phyloP scores from a whole-genome alignment of 805 yeast species.

The Saturnispora galanensis region DNA sequence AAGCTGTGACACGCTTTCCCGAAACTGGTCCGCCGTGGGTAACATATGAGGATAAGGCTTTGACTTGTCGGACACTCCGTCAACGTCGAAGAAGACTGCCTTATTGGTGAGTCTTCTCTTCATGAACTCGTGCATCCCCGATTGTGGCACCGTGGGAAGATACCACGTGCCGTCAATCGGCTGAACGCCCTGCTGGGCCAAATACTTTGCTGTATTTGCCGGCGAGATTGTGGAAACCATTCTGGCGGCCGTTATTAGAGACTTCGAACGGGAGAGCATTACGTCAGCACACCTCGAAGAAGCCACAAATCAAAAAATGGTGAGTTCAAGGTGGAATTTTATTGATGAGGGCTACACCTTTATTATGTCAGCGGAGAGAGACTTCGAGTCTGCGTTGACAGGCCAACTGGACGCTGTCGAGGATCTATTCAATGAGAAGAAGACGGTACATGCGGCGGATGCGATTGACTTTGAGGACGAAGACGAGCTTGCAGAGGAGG shows the following conservation, averaged over 20 bases:
- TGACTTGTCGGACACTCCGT: conserved; percentile 45
- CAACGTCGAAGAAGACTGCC: conserved; percentile 73
- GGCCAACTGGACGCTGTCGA: conserved; percentile 28
- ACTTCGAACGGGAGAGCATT: neutral
- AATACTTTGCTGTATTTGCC: conserved; percentile 13
- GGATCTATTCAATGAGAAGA: conserved; percentile 30
- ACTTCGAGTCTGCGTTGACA: conserved; percentile 24
- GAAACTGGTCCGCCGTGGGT: conserved; percentile 53
- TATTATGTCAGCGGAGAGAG: conserved; percentile 20
- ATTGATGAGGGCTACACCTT: no score
- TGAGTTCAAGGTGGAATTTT: no score
- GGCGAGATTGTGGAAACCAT: conserved; percentile 19
- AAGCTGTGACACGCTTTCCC: conserved; percentile 38
- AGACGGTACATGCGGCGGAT: conserved; percentile 73
- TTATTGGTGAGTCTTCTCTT: conserved; percentile 47
- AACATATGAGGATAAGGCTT: conserved; percentile 87
- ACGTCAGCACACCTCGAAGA: no score
- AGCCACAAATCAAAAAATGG: no score
- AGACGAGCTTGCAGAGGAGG: conserved; percentile 91
- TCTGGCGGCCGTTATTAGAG: conserved; percentile 2
- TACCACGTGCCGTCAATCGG: conserved; percentile 91
- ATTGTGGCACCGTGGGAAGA: conserved; percentile 63
- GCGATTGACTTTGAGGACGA: conserved; percentile 93
- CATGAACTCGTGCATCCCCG: conserved; percentile 49
- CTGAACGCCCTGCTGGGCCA: conserved; percentile 21